Base-by-base conservation (phyloP, 2,329 filamentous ascomycete genomes). In the Claviceps pusilla region DNA sequence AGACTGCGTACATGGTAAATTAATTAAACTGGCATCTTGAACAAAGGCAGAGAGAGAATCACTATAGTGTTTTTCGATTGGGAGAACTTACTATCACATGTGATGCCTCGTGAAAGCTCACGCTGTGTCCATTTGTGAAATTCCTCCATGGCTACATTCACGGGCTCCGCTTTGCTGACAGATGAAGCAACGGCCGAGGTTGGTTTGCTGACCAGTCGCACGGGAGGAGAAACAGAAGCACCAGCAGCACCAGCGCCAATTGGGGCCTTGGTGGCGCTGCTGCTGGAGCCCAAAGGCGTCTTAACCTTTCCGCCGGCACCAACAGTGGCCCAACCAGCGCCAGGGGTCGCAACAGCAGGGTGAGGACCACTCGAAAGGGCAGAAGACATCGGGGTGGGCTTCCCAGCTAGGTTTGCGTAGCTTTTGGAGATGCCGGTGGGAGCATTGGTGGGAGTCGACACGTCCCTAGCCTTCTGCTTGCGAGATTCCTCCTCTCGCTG, bases 221-320 rank as follows among this genome's bases (percentile, higher is more conserved):
- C 61, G 3, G 68, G 61, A 39, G 71, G 66, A n/a, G 74, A 24
- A 24, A 24, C 65, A 47, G 45, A 11, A 11, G 45, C 12, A 16
- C n/a, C 45, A 31, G 28, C 61, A 3, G 67, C 62, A 37, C 71
- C 66, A 19, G 74, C 65, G 4, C 73, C 57, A 7, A 24, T 0
- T 24, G 64, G 55, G 43, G 61, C 63, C 66, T 80, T 77, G 59
- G 71, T 58, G 54, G 61, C 70, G 19, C 65, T 64, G 54, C 60
- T 70, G 19, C 65, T 64, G 12, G 70, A 63, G 59, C 76, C 79
- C 3, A 76, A 78, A 6, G 87, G 86, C 33, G 80, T 73, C 74
- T 95, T 97, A 51, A 87, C 80, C 73, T 96, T 98, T 14, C 93
- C 93, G 60, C 90, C 85, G 39, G 91, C 89, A 50, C 93, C 93